Evolutionary conservation across 257 asterid genomes (phyloP).

Genomic region (Handroanthus guayacan): DNA sequence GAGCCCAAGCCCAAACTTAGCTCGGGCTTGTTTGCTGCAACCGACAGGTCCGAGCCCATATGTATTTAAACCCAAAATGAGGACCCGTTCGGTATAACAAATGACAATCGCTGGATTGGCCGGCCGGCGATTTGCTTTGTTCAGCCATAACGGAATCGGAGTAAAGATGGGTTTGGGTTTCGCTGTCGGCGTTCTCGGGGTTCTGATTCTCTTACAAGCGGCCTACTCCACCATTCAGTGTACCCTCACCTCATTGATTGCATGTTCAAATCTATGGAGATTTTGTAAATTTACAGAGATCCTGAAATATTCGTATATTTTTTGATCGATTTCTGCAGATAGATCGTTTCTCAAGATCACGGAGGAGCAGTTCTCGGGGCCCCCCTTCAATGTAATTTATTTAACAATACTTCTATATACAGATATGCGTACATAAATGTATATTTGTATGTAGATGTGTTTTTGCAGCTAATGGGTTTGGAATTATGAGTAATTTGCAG

Average conservation of each 20-base stretch:
- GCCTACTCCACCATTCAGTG: constrained; percentile 86
- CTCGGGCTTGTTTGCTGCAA: no score
- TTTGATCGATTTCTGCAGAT: constrained; percentile 54
- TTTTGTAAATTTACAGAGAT: not conserved
- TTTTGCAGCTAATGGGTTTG: constrained; percentile 9
- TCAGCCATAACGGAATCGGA: constrained; percentile 16
- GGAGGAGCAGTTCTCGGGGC: constrained; percentile 82
- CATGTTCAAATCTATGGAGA: constrained; percentile 10
- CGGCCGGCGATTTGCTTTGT: constrained; percentile 43
- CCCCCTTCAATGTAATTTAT: constrained; percentile 69
- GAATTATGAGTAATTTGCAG: constrained; percentile 51
- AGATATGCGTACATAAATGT: not conserved
- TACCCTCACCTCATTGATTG: constrained; percentile 37
- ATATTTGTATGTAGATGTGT: not conserved
- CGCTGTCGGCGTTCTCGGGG: constrained; percentile 77
- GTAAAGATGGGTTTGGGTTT: constrained; percentile 73
- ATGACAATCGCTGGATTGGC: constrained; percentile 23
- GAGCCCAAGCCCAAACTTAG: constrained; percentile 5
- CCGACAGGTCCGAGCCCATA: not conserved
- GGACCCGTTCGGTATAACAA: constrained; percentile 4
- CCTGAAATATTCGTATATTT: constrained; percentile 5
- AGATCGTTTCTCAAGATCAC: constrained; percentile 90
- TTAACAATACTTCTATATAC: not conserved
- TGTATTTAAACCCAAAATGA: constrained; percentile 15
- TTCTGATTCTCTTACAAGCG: constrained; percentile 76